Conservation (phyloP, 192 early-diverging fungal genomes). For the Linnemannia exigua region DNA sequence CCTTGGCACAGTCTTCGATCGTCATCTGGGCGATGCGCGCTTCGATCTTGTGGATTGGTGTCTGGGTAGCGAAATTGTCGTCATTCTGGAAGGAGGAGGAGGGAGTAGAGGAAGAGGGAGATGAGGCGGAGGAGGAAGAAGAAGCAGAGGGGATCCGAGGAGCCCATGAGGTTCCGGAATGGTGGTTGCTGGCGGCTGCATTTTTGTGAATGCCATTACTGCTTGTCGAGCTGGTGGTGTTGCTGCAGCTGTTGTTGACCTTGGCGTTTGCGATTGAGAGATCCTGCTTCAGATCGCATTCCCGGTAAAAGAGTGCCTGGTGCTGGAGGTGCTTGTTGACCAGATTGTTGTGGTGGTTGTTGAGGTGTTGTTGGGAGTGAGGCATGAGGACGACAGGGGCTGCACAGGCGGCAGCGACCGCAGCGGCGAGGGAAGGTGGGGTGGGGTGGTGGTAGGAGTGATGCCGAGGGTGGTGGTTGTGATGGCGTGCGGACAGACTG, state of each 20-base stretch:
- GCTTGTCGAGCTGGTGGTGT: slow-evolving; percentile 7
- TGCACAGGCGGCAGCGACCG: not conserved
- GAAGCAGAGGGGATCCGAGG: not conserved
- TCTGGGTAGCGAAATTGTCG: slow-evolving; percentile 4
- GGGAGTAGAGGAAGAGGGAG: no score
- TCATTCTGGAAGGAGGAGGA: not conserved
- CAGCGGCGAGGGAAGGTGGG: slow-evolving; percentile 1
- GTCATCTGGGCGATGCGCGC: slow-evolving; percentile 43
- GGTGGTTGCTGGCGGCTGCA: not conserved
- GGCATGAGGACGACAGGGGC: slow-evolving; percentile 13
- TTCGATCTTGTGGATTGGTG: slow-evolving; percentile 47
- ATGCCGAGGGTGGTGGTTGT: slow-evolving; percentile 40
- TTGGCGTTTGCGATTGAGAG: slow-evolving; percentile 23
- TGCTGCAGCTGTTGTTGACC: slow-evolving; percentile 1
- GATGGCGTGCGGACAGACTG: not conserved
- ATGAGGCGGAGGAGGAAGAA: no score
- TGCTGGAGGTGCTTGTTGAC: slow-evolving; percentile 13
- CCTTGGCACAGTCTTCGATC: slow-evolving; percentile 45
- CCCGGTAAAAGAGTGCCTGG: slow-evolving; percentile 31
- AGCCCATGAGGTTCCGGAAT: slow-evolving; percentile 14
- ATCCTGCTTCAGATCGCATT: slow-evolving; percentile 48
- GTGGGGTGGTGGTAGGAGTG: slow-evolving; percentile 40
- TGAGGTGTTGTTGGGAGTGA: slow-evolving; percentile 2
- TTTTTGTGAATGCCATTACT: slow-evolving; percentile 15
- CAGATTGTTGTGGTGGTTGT: not conserved